Percentiles rank a stretch among this genome's conserved stretches.
Conservation (phyloP, 352 stramenopile species). For the Globisporangium radiosum region DNA sequence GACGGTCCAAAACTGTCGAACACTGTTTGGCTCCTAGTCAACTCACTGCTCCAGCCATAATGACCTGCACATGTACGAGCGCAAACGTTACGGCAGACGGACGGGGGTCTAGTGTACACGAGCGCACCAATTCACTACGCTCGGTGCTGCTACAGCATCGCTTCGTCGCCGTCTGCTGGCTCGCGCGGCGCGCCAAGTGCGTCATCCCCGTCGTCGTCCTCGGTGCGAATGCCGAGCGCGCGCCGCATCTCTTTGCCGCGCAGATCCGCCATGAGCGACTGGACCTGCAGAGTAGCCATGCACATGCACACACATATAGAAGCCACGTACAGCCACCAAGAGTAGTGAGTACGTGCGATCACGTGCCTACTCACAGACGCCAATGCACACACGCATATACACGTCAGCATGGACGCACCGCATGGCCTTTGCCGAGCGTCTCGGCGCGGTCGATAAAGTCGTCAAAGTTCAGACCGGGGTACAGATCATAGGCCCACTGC, state of each 20-base stretch:
- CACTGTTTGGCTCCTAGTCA: not conserved
- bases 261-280: conserved; percentile 53
- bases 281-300: conserved; percentile 22
- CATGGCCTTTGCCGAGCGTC: conserved; percentile 43
- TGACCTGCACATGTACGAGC: too few relatives aligned
- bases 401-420: conserved; percentile 8
- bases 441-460: conserved; percentile 72
- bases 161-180: conserved; percentile 24
- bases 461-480: conserved; percentile 75
- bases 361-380: too few relatives aligned
- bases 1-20: not conserved
- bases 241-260: conserved; percentile 47
- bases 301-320: too few relatives aligned
- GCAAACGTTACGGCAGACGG: too few relatives aligned
- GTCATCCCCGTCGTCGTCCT: conserved; percentile 12
- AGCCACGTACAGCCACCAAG: too few relatives aligned
- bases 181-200: conserved; percentile 6
- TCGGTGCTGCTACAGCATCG: conserved; percentile 23
- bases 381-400: not conserved
- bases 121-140: not conserved
- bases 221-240: conserved; percentile 11
- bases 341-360: too few relatives aligned
- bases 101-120: conserved; percentile 5
- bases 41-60: too few relatives aligned
- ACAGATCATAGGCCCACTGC: conserved; percentile 81